Percentiles rank a stretch among this genome's conserved stretches.
These are phyloP conservation scores for Manihot esculenta DNA, from an alignment of 441 rosid genomes.

Conservation along the genomic window DNA sequence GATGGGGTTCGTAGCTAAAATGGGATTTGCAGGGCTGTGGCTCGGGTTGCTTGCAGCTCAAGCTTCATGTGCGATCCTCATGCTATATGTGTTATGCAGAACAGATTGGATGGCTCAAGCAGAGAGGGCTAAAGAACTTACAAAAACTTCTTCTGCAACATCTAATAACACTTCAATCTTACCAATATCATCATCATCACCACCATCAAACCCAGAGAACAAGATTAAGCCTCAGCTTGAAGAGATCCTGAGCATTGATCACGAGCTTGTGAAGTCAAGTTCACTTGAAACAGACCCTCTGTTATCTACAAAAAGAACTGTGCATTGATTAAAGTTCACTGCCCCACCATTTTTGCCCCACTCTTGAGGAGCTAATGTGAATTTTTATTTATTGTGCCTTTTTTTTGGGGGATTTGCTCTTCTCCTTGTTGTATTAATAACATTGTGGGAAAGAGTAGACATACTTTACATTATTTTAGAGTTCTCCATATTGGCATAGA, in stretches of 20 bases:
- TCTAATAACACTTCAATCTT: slow-evolving; percentile 19
- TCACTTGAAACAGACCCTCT: slow-evolving; percentile 59
- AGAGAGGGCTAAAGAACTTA: slow-evolving; percentile 65
- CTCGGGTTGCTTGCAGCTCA: slow-evolving; percentile 91
- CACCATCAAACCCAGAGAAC: slow-evolving; percentile 23
- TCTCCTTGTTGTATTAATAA: slow-evolving; percentile 24
- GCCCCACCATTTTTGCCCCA: slow-evolving; percentile 37
- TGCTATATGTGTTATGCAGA: slow-evolving; percentile 58
- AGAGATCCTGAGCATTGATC: slow-evolving; percentile 34
- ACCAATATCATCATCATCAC: slow-evolving; percentile 22
- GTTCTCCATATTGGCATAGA: slow-evolving; percentile 1
- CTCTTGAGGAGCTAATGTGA: slow-evolving; percentile 29
- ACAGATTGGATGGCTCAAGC: slow-evolving; percentile 81
- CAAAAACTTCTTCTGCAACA: slow-evolving; percentile 29
- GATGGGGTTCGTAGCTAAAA: slow-evolving; percentile 56
- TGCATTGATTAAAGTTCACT: slow-evolving; percentile 28
- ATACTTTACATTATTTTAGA: slow-evolving; percentile 10
- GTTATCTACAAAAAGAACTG: slow-evolving; percentile 29
- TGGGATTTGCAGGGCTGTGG: slow-evolving; percentile 91
- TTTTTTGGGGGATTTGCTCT: slow-evolving; percentile 12
- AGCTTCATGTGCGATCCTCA: slow-evolving; percentile 77
- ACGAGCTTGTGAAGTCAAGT: slow-evolving; percentile 36
- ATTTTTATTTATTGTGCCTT: slow-evolving; percentile 22
- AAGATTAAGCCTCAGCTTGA: slow-evolving; percentile 23
- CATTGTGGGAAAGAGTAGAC: slow-evolving; percentile 22